Conservation (phyloP, 495 filamentous ascomycete genomes). For the Trichoderma virens region DNA sequence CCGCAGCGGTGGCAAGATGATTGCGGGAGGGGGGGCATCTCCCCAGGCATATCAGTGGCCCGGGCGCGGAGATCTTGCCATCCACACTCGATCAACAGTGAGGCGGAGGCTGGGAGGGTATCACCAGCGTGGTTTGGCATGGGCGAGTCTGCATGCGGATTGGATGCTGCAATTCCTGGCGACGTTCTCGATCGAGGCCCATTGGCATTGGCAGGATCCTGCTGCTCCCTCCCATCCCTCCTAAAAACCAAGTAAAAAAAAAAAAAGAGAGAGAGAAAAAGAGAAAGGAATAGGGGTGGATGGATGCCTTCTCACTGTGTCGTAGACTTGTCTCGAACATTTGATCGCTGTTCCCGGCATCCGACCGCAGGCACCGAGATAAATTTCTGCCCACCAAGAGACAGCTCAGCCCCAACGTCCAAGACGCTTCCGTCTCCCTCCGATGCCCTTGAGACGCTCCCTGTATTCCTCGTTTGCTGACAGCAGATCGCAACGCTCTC, state of each 20-base stretch:
- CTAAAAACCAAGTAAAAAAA: too few species aligned
- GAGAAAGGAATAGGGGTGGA: neutral
- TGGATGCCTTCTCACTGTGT: neutral
- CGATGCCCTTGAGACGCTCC: neutral
- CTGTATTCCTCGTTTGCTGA: neutral
- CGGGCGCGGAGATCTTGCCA: neutral
- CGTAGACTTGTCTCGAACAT: conserved; percentile 4
- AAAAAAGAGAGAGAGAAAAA: neutral
- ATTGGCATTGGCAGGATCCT: too few species aligned
- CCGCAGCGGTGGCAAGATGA: neutral
- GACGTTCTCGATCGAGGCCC: neutral
- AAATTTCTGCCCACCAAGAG: neutral
- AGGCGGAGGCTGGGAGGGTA: neutral
- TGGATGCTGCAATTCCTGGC: neutral
- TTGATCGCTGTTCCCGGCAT: neutral
- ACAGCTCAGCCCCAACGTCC: neutral
- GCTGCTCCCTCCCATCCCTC: too few species aligned
- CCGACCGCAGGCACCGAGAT: neutral
- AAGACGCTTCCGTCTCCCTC: neutral
- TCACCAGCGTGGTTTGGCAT: neutral
- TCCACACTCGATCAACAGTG: neutral
- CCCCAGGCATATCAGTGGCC: neutral
- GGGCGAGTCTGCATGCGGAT: conserved; percentile 1
- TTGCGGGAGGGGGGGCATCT: neutral
- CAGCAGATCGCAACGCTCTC: neutral